Evolutionary conservation across 352 stramenopile genomes (phyloP).

Genomic region (Thalassiosira ordinaria): DNA sequence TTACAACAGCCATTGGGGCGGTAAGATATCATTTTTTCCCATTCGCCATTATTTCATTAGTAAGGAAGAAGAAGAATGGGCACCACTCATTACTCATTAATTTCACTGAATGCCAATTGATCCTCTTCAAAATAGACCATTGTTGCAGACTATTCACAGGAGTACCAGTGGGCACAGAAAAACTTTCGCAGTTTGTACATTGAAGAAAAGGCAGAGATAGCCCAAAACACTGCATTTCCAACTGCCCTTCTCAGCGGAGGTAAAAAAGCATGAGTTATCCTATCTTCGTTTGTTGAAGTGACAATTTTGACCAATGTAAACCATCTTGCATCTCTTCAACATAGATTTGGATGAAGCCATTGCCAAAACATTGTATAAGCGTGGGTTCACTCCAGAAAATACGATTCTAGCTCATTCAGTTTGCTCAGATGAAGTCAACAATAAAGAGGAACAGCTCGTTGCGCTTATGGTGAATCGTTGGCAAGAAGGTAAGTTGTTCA

Average conservation of each 20-base stretch:
- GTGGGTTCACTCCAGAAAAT: constrained; percentile 30
- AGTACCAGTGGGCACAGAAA: constrained; percentile 31
- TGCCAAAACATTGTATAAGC: constrained; percentile 21
- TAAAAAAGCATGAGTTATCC: too few species aligned
- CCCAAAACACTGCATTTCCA: constrained; percentile 19
- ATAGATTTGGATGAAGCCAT: constrained; percentile 27
- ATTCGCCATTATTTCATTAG: too few species aligned
- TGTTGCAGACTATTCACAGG: constrained; percentile 24
- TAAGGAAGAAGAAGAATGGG: too few species aligned
- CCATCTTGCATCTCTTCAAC: too few species aligned
- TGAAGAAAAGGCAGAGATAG: constrained; percentile 7
- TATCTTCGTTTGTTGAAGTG: too few species aligned
- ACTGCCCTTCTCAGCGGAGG: constrained; percentile 25
- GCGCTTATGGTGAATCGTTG: constrained; percentile 26
- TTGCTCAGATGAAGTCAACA: constrained; percentile 46
- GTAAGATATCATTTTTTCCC: background rate
- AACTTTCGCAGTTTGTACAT: constrained; percentile 27
- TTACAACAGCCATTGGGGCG: constrained; percentile 11
- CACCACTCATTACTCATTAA: background rate
- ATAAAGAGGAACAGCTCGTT: constrained; percentile 19
- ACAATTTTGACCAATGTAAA: too few species aligned
- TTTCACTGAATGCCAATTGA: background rate
- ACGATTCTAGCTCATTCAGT: constrained; percentile 36
- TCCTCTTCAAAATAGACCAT: constrained; percentile 5
- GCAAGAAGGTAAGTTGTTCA: constrained; percentile 19